Evolutionary conservation across 2,329 filamentous ascomycete species (phyloP).

Genomic region (Cladobotryum mycophilum): DNA sequence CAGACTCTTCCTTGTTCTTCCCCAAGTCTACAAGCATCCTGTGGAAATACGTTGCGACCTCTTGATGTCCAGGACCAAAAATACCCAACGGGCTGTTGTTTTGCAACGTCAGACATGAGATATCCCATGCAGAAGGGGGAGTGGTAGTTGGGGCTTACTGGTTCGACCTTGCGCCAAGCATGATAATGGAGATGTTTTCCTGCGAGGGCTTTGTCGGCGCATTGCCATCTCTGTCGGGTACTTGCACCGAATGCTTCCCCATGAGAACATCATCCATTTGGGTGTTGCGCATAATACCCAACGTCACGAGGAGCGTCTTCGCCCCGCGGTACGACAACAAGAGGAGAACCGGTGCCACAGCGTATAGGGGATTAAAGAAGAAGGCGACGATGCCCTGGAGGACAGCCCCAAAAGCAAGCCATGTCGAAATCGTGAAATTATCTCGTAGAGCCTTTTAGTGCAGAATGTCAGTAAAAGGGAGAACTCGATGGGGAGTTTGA

Average conservation of each 20-base stretch:
- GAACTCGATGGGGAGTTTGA: background rate
- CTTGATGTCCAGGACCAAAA: conserved; percentile 1
- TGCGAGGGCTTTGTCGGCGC: background rate
- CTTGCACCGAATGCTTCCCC: conserved; percentile 5
- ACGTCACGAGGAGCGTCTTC: conserved; percentile 3
- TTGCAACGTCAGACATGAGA: too few relatives aligned
- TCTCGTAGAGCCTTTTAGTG: conserved; percentile 3
- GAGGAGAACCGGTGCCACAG: background rate
- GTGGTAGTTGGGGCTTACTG: background rate
- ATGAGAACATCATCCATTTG: conserved; percentile 5
- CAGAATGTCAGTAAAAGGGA: background rate
- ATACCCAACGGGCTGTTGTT: conserved; percentile 3
- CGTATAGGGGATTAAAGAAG: conserved; percentile 2
- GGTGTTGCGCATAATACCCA: conserved; percentile 4
- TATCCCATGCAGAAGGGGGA: too few relatives aligned
- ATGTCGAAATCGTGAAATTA: conserved; percentile 6
- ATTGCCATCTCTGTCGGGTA: conserved; percentile 1
- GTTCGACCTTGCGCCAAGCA: conserved; percentile 2
- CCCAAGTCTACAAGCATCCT: conserved; percentile 1
- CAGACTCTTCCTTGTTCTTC: background rate
- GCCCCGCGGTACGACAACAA: background rate
- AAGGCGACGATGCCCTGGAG: conserved; percentile 1
- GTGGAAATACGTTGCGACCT: background rate
- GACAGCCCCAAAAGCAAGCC: conserved; percentile 7
- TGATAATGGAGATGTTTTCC: conserved; percentile 1